Evolutionary conservation across 441 rosid species (phyloP), one percentile per base, ranked within the genome.

Genomic region (Pelargonium cotyledonis): DNA sequence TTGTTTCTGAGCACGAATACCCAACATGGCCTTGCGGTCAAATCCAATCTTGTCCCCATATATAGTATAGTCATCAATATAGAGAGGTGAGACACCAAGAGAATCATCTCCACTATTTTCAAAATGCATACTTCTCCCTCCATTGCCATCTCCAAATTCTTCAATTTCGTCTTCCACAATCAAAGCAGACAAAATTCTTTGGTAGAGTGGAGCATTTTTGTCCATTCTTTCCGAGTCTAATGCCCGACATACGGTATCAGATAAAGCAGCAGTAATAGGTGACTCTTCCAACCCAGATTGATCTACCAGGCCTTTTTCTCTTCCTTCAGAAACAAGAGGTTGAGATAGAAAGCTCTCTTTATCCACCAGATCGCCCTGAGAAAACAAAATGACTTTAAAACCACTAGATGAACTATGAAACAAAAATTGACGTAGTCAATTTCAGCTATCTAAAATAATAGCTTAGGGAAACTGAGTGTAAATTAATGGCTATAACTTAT

Each of bases 151-250:
- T 76, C 68, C 78, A 70, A 78, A 68, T 76, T 82, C 88, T 31
- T 81, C 98, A 71, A 78, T 76, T 71, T 92, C 99, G 74, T 95
- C 99, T 83, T 95, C 98, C 77, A 89, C 95, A 68, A 95, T 92
- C 76, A 95, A 80, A 69, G 99, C 95, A 71, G 98, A 89, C 70
- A 95, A 91, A 66, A 92, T 87, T 80, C 99, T 85, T 79, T 88
- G 91, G 85, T 83, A 92, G 69, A 90, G 73, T 57, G 98, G 90
- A 76, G 85, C 81, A 70, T 72, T 82, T 79, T 85, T 88, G 65
- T 79, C 88, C 74, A 80, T 75, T 68, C 82, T 81, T 71, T 80
- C 88, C 68, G 77, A 74, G 66, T 83, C 87, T 71, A 78, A 66
- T 80, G 77, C 81, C 75, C 84, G 87, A 74, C 68, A 70, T 66